phyloP scores from a whole-genome alignment of 495 filamentous ascomycete genomes.

The Neurospora sp. region DNA sequence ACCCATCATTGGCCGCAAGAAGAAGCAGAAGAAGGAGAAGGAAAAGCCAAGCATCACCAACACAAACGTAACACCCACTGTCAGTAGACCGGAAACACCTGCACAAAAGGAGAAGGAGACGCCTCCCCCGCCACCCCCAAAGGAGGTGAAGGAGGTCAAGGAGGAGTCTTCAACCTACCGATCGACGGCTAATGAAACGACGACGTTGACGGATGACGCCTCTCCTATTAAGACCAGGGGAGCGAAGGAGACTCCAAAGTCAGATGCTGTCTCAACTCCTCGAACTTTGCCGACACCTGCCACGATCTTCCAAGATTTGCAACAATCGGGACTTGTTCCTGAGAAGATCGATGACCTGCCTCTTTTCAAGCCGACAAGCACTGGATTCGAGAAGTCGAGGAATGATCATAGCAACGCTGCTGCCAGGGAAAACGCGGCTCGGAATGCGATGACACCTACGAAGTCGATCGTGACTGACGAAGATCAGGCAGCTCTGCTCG shows the following conservation, averaged over 20 bases:
- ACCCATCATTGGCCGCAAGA: slow-evolving; percentile 78
- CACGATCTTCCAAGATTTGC: slow-evolving; percentile 24
- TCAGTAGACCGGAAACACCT: slow-evolving; percentile 28
- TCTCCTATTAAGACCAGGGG: slow-evolving; percentile 2
- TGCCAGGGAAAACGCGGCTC: slow-evolving; percentile 2
- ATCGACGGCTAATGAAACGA: slow-evolving; percentile 23
- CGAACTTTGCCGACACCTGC: slow-evolving; percentile 24
- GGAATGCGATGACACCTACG: slow-evolving; percentile 19
- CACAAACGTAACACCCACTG: slow-evolving; percentile 18
- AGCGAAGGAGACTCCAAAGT: slow-evolving; percentile 5
- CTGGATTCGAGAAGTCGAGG: slow-evolving; percentile 11
- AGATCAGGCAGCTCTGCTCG: slow-evolving; percentile 36
- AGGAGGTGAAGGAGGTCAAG: slow-evolving; percentile 23
- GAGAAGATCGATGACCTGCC: slow-evolving; percentile 22
- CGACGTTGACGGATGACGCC: slow-evolving; percentile 19
- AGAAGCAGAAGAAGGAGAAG: slow-evolving; percentile 77
- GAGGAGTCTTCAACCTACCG: slow-evolving; percentile 23
- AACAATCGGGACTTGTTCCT: slow-evolving; percentile 11
- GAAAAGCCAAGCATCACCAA: slow-evolving; percentile 25
- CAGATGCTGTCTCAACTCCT: slow-evolving; percentile 6
- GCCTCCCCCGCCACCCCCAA: slow-evolving; percentile 18
- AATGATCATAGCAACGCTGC: slow-evolving; percentile 6
- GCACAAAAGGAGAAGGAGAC: slow-evolving; percentile 14
- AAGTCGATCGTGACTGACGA: slow-evolving; percentile 43
- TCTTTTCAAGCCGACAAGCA: slow-evolving; percentile 21